These are phyloP conservation scores for Eragrostis tef DNA, from an alignment of 202 grass and related monocot species.

Conservation along the genomic window DNA sequence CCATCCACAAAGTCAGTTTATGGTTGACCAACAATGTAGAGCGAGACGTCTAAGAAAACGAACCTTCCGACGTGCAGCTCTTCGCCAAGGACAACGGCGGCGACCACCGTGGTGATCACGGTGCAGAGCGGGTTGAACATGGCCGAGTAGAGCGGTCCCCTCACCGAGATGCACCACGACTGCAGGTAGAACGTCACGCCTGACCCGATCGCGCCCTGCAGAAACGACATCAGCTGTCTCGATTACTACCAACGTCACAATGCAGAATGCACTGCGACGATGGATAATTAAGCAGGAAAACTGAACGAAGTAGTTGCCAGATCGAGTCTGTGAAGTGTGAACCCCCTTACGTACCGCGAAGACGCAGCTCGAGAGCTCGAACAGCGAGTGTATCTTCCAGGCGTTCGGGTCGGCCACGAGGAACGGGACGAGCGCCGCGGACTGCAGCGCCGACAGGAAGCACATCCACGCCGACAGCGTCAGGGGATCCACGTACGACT, in stretches of 20 bases:
- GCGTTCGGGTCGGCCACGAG: conserved; percentile 38
- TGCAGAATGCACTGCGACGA: too few species aligned
- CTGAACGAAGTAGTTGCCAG: too few species aligned
- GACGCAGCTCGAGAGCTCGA: conserved; percentile 52
- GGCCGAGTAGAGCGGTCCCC: conserved; percentile 72
- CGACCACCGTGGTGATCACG: conserved; percentile 57
- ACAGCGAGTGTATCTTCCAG: conserved; percentile 60
- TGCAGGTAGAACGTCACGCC: conserved; percentile 74
- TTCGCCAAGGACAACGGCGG: conserved; percentile 53
- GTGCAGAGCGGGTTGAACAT: conserved; percentile 79
- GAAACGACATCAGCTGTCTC: not conserved
- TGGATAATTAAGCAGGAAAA: too few species aligned
- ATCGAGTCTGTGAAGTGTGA: too few species aligned
- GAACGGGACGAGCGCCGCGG: conserved; percentile 52
- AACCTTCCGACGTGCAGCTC: conserved; percentile 70
- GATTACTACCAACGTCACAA: not conserved
- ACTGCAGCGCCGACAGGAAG: conserved; percentile 62
- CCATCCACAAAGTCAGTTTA: too few species aligned
- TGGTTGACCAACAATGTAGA: too few species aligned
- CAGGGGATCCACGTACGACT: conserved; percentile 64
- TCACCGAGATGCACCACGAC: conserved; percentile 69
- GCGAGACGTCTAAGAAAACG: not conserved
- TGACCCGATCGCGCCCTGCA: conserved; percentile 66
- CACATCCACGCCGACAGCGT: conserved; percentile 70
- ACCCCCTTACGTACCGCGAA: conserved; percentile 74